phyloP scores from a whole-genome alignment of 2,329 filamentous ascomycete species.

The Diaporthe capsici region DNA sequence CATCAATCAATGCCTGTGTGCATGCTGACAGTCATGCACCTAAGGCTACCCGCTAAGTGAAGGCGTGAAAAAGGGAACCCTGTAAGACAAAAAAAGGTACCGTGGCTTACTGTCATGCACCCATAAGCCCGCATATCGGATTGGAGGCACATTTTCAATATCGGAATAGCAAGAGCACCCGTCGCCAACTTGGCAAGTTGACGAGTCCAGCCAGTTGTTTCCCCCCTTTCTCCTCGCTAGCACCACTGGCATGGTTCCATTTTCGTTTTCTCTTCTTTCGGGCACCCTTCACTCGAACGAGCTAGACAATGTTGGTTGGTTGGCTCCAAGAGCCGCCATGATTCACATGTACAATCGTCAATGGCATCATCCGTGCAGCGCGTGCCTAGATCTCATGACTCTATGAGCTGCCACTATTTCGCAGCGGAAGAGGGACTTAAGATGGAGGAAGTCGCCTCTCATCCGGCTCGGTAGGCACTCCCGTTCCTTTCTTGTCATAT shows the following conservation, averaged over 20 bases:
- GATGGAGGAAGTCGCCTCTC: slow-evolving; percentile 8
- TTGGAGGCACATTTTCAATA: not conserved
- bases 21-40: slow-evolving; percentile 14
- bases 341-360: not conserved
- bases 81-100: slow-evolving; percentile 16
- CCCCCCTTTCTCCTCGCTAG: not conserved
- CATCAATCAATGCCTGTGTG: not conserved
- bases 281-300: no score
- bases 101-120: slow-evolving; percentile 14
- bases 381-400: not conserved
- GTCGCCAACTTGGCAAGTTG: not conserved
- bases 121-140: not conserved
- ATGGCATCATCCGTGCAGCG: not conserved
- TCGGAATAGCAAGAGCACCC: not conserved
- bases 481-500: not conserved
- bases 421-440: not conserved
- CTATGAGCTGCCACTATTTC: no score
- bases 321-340: not conserved
- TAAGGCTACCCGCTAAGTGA: not conserved
- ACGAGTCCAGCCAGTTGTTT: no score
- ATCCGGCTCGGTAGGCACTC: not conserved
- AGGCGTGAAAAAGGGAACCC: slow-evolving; percentile 2
- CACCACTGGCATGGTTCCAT: no score
- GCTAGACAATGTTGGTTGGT: not conserved
- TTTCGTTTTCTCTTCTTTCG: not conserved